Base-by-base conservation (phyloP, 2,329 filamentous ascomycete genomes). In the Aspergillus quadrilineatus region DNA sequence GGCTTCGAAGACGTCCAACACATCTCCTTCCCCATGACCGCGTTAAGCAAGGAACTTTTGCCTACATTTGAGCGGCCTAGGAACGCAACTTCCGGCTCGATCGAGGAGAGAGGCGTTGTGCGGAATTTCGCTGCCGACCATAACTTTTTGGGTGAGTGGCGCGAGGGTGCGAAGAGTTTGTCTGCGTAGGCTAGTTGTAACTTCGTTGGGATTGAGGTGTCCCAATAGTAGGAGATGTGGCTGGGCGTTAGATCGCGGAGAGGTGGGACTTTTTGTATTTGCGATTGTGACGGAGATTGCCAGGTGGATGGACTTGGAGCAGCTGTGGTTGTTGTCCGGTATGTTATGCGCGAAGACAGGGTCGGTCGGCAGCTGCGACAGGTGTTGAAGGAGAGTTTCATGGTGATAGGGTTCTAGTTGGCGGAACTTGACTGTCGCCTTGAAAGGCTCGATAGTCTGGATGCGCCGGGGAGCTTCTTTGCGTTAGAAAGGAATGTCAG, bases 1-100 rank as follows among this genome's bases (percentile, higher is more conserved):
- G 84, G 84, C 15, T 82, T 83, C 2, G 79, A 80, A 4, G 80
- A 84, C 0, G 84, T 85, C 65, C 79, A 77, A 55, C 83, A 85
- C 12, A 83, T 69, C 14, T 75, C 68, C 60, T 71, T 69, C 48
- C 66, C 77, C 69, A 88, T 79, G 7, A 90, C 73, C 2, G 84
- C 82, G 67, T 90, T 90, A 28, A 90, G 75, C 4, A 90, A 67
- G 1, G 80, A 83, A 53, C 81, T 85, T 73, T 90, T 90, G 52
- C 87, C 87, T 5, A 88, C 87, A 65, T 90, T 90, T 39, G 82
- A 86, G 46, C 87, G 81, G 15, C 87, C 87, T 4, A 90, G 77
- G 66, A 90, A 88, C 41, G 82, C 83, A 12, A 88, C 80, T 75
- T 88, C 84, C 1, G 85, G 84, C 30, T 81, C 73, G 1, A 77